Evolutionary conservation across 2,329 filamentous ascomycete species (phyloP).

Genomic region (Knufia petricola): DNA sequence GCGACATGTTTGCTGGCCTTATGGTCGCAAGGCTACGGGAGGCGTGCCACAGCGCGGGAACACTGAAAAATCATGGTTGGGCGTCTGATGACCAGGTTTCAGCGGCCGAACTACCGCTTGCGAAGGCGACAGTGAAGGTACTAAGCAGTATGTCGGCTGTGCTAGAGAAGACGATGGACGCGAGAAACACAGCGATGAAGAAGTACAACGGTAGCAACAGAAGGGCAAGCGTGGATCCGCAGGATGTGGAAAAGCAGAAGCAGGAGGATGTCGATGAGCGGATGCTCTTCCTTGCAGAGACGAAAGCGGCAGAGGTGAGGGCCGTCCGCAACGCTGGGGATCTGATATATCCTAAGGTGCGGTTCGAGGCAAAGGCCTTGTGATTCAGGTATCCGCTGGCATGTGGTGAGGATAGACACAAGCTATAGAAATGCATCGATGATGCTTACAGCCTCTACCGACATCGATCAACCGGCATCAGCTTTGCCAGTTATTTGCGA

Average conservation of each 20-base stretch:
- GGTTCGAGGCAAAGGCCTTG: conserved; percentile 49
- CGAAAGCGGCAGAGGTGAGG: conserved; percentile 79
- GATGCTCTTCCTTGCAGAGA: conserved; percentile 57
- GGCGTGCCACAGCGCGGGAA: conserved; percentile 42
- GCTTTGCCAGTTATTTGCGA: too few species aligned
- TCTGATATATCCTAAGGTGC: conserved; percentile 55
- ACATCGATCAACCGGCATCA: too few species aligned
- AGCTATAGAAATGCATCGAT: too few species aligned
- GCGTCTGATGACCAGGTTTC: conserved; percentile 61
- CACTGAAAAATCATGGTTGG: conserved; percentile 58
- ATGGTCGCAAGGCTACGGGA: conserved; percentile 81
- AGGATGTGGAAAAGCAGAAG: conserved; percentile 32
- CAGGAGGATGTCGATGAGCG: conserved; percentile 40
- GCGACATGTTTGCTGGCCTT: conserved; percentile 95
- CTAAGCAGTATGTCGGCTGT: conserved; percentile 88
- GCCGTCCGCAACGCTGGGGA: conserved; percentile 66
- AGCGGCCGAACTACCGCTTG: conserved; percentile 66
- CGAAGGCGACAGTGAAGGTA: conserved; percentile 74
- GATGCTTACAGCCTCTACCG: too few species aligned
- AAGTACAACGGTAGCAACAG: conserved; percentile 21
- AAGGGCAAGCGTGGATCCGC: conserved; percentile 11
- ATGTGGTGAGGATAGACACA: too few species aligned
- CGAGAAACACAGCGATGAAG: conserved; percentile 56
- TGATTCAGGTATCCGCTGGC: too few species aligned
- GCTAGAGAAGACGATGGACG: conserved; percentile 55